These are phyloP conservation scores for Microcyclosporella mali DNA, from an alignment of 2,329 filamentous ascomycete genomes.

Conservation along the genomic window DNA sequence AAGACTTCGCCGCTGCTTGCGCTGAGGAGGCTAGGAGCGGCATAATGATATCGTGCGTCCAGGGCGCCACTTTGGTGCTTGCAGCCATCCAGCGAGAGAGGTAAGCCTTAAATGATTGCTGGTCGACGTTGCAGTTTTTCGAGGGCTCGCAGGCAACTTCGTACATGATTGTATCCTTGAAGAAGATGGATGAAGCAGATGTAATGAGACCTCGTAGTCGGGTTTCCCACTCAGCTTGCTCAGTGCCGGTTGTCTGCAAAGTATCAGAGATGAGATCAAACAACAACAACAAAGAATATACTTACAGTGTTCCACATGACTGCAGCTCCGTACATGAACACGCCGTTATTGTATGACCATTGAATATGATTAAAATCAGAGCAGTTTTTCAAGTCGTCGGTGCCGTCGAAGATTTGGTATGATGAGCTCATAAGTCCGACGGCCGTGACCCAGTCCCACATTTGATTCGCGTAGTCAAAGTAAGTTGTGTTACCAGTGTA, in stretches of 20 bases:
- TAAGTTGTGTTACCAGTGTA: conserved; percentile 50
- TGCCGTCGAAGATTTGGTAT: conserved; percentile 43
- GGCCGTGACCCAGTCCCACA: conserved; percentile 32
- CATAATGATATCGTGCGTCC: conserved; percentile 46
- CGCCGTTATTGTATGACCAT: conserved; percentile 44
- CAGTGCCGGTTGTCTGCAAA: conserved; percentile 19
- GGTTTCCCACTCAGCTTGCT: conserved; percentile 18
- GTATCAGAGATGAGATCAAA: background rate
- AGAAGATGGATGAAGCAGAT: conserved; percentile 34
- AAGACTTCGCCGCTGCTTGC: conserved; percentile 46
- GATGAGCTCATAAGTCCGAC: conserved; percentile 51
- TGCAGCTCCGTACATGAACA: conserved; percentile 42
- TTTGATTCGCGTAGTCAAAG: conserved; percentile 52
- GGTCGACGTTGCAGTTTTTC: conserved; percentile 40
- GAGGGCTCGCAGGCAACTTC: conserved; percentile 42
- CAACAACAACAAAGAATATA: background rate
- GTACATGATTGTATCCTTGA: conserved; percentile 37
- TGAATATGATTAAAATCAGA: conserved; percentile 39
- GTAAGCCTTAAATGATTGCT: conserved; percentile 42
- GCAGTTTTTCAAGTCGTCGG: conserved; percentile 41
- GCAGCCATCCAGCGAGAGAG: conserved; percentile 49
- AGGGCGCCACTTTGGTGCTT: conserved; percentile 53
- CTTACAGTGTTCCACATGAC: conserved; percentile 44
- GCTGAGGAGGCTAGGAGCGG: conserved; percentile 50
- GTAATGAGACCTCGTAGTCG: conserved; percentile 24